Evolutionary conservation across 305 asterid genomes (phyloP).

Genomic region (Rubia occidens): DNA sequence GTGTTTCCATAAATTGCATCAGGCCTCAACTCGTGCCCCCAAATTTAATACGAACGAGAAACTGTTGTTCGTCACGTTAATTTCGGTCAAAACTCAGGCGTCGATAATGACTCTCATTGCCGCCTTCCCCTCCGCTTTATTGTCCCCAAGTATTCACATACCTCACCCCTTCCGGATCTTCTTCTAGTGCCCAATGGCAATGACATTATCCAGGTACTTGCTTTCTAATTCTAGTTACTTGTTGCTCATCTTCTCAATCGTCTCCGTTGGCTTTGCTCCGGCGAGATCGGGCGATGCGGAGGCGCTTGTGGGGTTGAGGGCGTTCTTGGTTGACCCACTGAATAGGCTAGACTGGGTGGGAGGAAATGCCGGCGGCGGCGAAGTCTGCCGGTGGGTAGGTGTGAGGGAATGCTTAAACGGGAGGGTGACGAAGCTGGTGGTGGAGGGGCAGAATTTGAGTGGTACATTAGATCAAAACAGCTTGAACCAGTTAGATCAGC

Average conservation of each 20-base stretch:
- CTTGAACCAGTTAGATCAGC: conserved; percentile 68
- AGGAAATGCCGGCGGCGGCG: conserved; percentile 15
- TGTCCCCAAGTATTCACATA: conserved; percentile 10
- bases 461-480: conserved; percentile 51
- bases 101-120: conserved; percentile 47
- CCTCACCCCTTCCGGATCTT: conserved; percentile 24
- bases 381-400: conserved; percentile 69
- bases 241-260: conserved; percentile 18
- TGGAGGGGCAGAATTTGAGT: conserved; percentile 51
- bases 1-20: conserved; percentile 25
- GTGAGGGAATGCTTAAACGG: conserved; percentile 69
- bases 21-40: conserved; percentile 10
- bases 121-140: conserved; percentile 37
- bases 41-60: background rate
- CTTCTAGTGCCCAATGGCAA: conserved; percentile 11
- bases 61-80: conserved; percentile 8
- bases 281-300: conserved; percentile 63
- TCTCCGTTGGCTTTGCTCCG: conserved; percentile 22
- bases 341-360: conserved; percentile 49
- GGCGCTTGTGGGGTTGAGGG: conserved; percentile 48
- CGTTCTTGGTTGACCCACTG: conserved; percentile 45
- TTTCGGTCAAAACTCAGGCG: conserved; percentile 28
- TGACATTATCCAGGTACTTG: conserved; percentile 14
- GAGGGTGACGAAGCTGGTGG: conserved; percentile 71
- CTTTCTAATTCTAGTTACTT: conserved; percentile 8